phyloP scores from a whole-genome alignment of 148 eudicot species.

The Suaeda aralocaspica region DNA sequence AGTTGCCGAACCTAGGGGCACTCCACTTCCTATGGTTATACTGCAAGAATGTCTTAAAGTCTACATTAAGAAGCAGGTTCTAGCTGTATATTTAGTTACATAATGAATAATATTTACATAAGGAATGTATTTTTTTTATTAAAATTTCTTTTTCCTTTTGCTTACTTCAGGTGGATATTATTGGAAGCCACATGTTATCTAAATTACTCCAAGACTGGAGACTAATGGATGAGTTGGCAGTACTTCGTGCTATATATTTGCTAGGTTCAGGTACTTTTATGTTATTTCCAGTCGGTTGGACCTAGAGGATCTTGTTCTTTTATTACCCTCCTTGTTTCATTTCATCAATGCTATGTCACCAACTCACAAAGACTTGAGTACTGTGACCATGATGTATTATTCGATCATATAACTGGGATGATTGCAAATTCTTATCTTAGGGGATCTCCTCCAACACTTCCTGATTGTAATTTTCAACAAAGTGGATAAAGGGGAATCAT shows the following conservation, averaged over 20 bases:
- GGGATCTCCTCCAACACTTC: constrained; percentile 94
- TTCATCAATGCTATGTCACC: not conserved
- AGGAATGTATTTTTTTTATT: not conserved
- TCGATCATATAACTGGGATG: constrained; percentile 1
- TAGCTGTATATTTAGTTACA: not conserved
- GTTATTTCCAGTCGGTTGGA: constrained; percentile 1
- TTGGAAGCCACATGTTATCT: constrained; percentile 78
- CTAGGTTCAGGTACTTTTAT: constrained; percentile 78
- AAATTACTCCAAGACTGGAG: constrained; percentile 85
- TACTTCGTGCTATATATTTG: constrained; percentile 83
- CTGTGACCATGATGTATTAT: constrained; percentile 1
- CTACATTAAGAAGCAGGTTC: constrained; percentile 86
- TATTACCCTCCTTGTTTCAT: not conserved
- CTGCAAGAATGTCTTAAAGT: constrained; percentile 77
- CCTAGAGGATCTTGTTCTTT: not conserved
- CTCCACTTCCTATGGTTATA: constrained; percentile 72
- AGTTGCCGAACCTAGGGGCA: constrained; percentile 53
- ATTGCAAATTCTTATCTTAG: constrained; percentile 38
- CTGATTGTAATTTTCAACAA: constrained; percentile 71
- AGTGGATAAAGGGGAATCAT: constrained; percentile 84
- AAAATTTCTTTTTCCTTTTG: not conserved
- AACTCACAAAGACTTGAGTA: no score
- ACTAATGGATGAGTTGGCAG: constrained; percentile 90
- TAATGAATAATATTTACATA: not conserved
- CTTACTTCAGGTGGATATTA: constrained; percentile 64